A percentile compares a stretch with the other conserved stretches of the same genome.
Conservation (phyloP, 2,329 filamentous ascomycete genomes). For the Camillea tinctor region DNA sequence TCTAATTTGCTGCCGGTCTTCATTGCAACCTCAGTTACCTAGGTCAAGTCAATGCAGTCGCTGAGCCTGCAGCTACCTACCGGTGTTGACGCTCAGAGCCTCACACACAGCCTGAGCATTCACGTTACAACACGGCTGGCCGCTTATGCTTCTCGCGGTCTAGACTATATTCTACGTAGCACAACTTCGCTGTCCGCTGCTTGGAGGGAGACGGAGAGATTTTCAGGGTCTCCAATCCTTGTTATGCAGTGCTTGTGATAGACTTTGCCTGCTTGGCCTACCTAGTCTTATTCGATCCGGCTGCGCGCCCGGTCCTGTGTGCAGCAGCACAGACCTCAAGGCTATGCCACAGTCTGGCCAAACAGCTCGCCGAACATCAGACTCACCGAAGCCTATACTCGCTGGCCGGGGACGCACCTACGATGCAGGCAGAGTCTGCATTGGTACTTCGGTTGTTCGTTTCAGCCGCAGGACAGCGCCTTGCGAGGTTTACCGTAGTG, state of each 20-base stretch:
- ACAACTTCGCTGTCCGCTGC: background rate
- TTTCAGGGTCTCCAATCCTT: background rate
- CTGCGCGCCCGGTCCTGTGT: no score
- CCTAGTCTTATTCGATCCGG: background rate
- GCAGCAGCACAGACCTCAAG: background rate
- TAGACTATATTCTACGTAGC: background rate
- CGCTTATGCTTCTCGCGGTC: background rate
- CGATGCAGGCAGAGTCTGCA: background rate
- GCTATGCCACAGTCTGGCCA: background rate
- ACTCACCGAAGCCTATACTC: background rate
- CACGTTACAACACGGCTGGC: background rate
- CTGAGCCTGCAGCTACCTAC: background rate
- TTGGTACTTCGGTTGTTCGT: background rate
- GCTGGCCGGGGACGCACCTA: background rate
- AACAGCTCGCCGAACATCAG: background rate
- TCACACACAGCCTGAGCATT: background rate
- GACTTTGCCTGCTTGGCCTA: background rate
- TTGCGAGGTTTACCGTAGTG: background rate
- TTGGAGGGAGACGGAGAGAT: background rate
- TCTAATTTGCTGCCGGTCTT: background rate
- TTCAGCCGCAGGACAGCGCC: background rate
- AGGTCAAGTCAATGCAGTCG: background rate
- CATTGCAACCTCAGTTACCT: background rate
- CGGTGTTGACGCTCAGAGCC: background rate
- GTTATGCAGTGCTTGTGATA: background rate